These are phyloP conservation scores for Arachis monticola DNA, from an alignment of 331 rosid species.

Conservation along the genomic window DNA sequence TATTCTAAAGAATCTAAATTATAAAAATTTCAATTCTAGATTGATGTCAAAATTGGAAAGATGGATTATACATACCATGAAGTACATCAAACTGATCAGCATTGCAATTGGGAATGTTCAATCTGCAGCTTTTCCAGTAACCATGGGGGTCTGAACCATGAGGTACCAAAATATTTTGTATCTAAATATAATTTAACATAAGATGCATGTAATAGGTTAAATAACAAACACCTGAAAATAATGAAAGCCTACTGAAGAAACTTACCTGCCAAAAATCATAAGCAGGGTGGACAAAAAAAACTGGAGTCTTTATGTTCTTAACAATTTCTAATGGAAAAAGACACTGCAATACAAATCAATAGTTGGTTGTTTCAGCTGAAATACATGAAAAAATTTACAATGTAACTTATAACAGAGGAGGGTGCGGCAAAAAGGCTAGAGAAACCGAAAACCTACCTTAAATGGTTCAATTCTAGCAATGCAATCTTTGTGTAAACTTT, in stretches of 20 bases:
- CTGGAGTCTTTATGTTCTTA: constrained; percentile 63
- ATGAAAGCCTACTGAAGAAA: constrained; percentile 38
- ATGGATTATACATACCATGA: constrained; percentile 56
- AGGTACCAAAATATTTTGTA: constrained; percentile 88
- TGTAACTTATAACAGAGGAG: not conserved
- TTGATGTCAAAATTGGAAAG: constrained; percentile 17
- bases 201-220: constrained; percentile 35
- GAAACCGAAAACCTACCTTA: constrained; percentile 61
- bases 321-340: constrained; percentile 78
- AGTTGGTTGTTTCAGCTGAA: constrained; percentile 34
- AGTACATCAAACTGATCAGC: constrained; percentile 59
- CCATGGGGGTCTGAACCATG: constrained; percentile 63
- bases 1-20: not conserved
- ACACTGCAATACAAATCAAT: constrained; percentile 67
- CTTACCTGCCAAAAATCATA: constrained; percentile 96
- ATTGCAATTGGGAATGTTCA: constrained; percentile 61
- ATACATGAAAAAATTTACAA: constrained; percentile 4
- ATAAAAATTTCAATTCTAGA: not conserved
- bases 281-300: constrained; percentile 91
- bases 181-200: constrained; percentile 55
- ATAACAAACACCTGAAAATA: constrained; percentile 12
- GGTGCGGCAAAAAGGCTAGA: constrained; percentile 2
- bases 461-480: constrained; percentile 62
- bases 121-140: constrained; percentile 77
- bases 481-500: constrained; percentile 81